A percentile compares a stretch with the other conserved stretches of the same genome.
These are phyloP conservation scores for Abelmoschus esculentus DNA, from an alignment of 345 rosid genomes.

Conservation along the genomic window DNA sequence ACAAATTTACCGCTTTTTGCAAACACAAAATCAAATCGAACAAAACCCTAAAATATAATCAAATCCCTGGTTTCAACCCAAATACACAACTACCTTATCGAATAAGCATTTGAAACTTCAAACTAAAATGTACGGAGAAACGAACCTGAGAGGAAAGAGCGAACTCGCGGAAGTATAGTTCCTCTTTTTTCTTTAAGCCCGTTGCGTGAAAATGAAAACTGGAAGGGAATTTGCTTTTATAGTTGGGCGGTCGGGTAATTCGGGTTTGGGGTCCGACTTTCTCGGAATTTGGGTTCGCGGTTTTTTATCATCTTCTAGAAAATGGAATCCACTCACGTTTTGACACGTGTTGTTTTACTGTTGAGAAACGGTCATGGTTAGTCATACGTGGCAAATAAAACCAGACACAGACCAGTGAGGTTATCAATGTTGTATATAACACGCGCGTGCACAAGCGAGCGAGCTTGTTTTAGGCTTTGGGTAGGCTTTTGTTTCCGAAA, in stretches of 20 bases:
- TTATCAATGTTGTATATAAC: too few species aligned
- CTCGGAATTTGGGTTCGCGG: neutral
- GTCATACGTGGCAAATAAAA: neutral
- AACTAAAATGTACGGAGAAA: neutral
- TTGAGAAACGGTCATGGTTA: neutral
- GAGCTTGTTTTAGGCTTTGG: too few species aligned
- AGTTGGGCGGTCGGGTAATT: constrained; percentile 6
- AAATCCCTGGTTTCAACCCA: neutral
- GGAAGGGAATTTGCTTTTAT: constrained; percentile 6
- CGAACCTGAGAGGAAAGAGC: constrained; percentile 17
- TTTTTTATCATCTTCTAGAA: constrained; percentile 21
- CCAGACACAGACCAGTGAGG: neutral
- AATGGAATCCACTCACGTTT: constrained; percentile 13
- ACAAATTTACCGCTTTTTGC: neutral
- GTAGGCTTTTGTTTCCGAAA: too few species aligned
- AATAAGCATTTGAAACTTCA: neutral
- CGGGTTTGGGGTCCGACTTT: too few species aligned
- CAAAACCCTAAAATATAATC: neutral
- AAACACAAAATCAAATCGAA: neutral
- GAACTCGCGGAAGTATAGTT: neutral
- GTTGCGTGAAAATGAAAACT: constrained; percentile 2
- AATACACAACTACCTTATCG: neutral
- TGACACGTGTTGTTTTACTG: constrained; percentile 22
- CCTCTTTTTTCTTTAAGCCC: neutral
- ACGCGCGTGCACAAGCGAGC: too few species aligned